Evolutionary conservation across 306 rosid species (phyloP), one percentile per base, ranked within the genome.

Genomic region (Citrullus colocynthis): DNA sequence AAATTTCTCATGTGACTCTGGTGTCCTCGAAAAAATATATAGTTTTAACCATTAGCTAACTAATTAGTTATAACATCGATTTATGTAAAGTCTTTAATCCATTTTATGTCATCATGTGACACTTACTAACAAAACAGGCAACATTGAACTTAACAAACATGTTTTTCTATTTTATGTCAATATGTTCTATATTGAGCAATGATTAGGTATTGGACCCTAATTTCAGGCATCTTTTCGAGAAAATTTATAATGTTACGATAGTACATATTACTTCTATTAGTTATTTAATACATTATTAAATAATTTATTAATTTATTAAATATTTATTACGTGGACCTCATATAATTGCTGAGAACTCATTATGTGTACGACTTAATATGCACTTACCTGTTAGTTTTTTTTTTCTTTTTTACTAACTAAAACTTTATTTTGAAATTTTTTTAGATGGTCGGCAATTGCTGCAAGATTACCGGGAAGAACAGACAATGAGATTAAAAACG

Each of bases 371-470:
- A 24, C 28, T 24, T 24, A 24, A 1, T 24, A 24, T 24, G n/a
- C 28, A 24, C 28, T 24, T 24, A 24, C 0, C 28, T 24, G 1
- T 24, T 24, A n/a, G 28, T 24, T 24, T 24, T 24, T 24, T 24
- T 24, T 24, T 24, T 24, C 28, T 0, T 24, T 24, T 24, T 24
- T 0, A 24, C 1, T 24, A 24, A 24, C 75, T 42, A 7, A 45
- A 9, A 3, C 21, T 69, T 45, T 44, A 1, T 10, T 20, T n/a
- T 64, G 41, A 1, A 6, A 2, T 20, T 1, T 12, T 32, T 6
- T 70, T 85, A 94, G 98, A 86, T 94, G 98, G 98, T 94, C 98
- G 6, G 85, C 89, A 9, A 94, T 94, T 34, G 97, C 98, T 20
- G 93, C 95, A 0, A 91, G 75, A 65, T 79, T 94, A 79, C 97